Evolutionary conservation across 2,329 filamentous ascomycete species (phyloP).

Genomic region (Aspergillus spinulosporus): DNA sequence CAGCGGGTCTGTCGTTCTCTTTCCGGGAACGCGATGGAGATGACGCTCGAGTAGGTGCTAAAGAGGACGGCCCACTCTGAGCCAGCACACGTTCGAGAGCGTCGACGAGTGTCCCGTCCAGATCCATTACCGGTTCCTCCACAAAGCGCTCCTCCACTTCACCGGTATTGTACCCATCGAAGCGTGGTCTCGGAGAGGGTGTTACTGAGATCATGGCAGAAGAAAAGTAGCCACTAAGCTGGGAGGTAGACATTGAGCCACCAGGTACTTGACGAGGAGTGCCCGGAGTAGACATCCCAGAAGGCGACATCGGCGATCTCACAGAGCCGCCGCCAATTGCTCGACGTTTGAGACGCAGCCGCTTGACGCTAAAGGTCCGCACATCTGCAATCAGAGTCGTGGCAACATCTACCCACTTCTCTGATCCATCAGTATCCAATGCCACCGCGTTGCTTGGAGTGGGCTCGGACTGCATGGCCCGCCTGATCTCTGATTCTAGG

Average conservation of each 20-base stretch:
- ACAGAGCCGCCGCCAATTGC: constrained; percentile 28
- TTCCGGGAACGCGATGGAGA: constrained; percentile 42
- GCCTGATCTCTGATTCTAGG: constrained; percentile 56
- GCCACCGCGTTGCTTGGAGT: constrained; percentile 43
- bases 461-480: constrained; percentile 58
- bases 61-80: constrained; percentile 45
- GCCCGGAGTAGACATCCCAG: constrained; percentile 23
- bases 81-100: constrained; percentile 58
- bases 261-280: constrained; percentile 31
- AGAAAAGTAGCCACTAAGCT: constrained; percentile 30
- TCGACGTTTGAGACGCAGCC: constrained; percentile 55
- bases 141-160: constrained; percentile 53
- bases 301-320: constrained; percentile 25
- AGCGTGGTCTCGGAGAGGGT: constrained; percentile 19
- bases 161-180: constrained; percentile 25
- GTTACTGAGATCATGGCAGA: constrained; percentile 27
- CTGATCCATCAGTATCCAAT: constrained; percentile 33
- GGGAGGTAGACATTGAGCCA: constrained; percentile 27
- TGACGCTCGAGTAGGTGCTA: constrained; percentile 42
- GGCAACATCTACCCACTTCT: constrained; percentile 59
- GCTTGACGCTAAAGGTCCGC: constrained; percentile 55
- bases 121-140: constrained; percentile 58
- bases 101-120: constrained; percentile 59
- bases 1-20: constrained; percentile 31
- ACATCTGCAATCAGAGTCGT: constrained; percentile 59